Base-by-base conservation (phyloP, 2,329 filamentous ascomycete genomes). In the Fusarium odoratissimum region DNA sequence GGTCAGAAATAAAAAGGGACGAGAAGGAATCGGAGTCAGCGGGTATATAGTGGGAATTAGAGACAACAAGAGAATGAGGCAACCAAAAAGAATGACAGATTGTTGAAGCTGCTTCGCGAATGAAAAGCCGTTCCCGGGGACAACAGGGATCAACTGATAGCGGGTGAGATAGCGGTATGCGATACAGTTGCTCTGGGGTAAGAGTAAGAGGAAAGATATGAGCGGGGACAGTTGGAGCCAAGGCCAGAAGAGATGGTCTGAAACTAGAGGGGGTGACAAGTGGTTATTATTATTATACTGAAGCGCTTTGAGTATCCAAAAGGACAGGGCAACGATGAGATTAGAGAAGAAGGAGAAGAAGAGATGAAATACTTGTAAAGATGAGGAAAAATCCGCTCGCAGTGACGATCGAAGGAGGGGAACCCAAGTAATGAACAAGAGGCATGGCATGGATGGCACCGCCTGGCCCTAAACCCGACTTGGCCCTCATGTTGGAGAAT, bases 101-200 rank as follows among this genome's bases (percentile, higher is more conserved):
- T 37, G 57, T 61, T 69, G 55, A 40, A 71, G 71, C 60, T 64
- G 59, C 42, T 67, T 69, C 61, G 35, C 71, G 68, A 75, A 74
- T 72, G 62, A 72, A 64, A 77, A 72, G 64, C 52, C 42, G 41
- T 37, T 21, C 41, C 31, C 10, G 23, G 41, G 58, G 58, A 64
- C 70, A 63, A 61, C 72, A 75, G 69, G 66, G 73, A 44, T 73
- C 66, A 46, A 65, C 61, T 77, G 75, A 77, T 77, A 77, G 75
- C 69, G 72, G 75, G 59, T 71, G 66, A 74, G 75, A 77, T 77
- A 77, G 75, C 75, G 75, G 70, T 76, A 76, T 75, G 75, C 67
- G 66, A 76, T 66, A 72, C 73, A 68, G 72, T 67, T 68, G 73
- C 68, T 77, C 74, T 74, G 75, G 75, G 73, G 75, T 69, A 76